Percentiles rank a stretch among this genome's conserved stretches.
These are phyloP conservation scores for Fusarium haematococcum DNA, from an alignment of 2,329 filamentous ascomycete species.

Conservation along the genomic window DNA sequence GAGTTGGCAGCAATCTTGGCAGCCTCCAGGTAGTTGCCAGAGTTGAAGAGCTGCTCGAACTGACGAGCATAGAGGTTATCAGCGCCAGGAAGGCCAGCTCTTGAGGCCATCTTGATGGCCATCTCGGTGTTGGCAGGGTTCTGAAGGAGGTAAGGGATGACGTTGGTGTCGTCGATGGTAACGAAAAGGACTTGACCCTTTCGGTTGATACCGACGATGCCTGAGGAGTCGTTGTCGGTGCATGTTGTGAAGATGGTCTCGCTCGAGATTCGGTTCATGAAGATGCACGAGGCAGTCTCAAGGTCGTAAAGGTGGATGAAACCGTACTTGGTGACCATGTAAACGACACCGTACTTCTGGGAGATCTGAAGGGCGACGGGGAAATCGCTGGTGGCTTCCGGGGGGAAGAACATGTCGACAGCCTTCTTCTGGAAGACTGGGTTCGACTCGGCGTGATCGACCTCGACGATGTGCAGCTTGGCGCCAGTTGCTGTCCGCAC, in stretches of 20 bases:
- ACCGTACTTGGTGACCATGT: constrained; percentile 97
- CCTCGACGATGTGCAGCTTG: constrained; percentile 97
- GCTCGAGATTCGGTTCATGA: constrained; percentile 99
- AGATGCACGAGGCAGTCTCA: constrained; percentile 94
- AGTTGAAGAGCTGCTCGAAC: constrained; percentile 87
- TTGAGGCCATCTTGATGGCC: constrained; percentile 95
- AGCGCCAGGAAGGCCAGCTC: constrained; percentile 92
- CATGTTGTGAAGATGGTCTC: constrained; percentile 98
- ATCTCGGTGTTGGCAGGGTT: constrained; percentile 95
- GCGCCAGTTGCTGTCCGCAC: constrained; percentile 90
- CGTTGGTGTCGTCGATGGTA: constrained; percentile 88
- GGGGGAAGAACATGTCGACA: constrained; percentile 97
- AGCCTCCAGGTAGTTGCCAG: constrained; percentile 86
- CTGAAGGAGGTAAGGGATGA: constrained; percentile 95
- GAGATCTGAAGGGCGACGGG: constrained; percentile 98
- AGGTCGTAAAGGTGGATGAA: constrained; percentile 99
- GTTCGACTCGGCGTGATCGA: constrained; percentile 92
- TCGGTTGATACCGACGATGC: constrained; percentile 94
- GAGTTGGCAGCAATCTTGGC: constrained; percentile 98
- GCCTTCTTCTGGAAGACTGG: constrained; percentile 94
- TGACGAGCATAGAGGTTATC: constrained; percentile 93
- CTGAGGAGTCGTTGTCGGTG: constrained; percentile 83
- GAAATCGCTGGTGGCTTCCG: constrained; percentile 96
- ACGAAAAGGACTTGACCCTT: constrained; percentile 97
- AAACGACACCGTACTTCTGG: constrained; percentile 95